A percentile compares a stretch with the other conserved stretches of the same genome.
Evolutionary conservation across 2,329 filamentous ascomycete genomes (phyloP).

Genomic region (Calonectria naviculata): DNA sequence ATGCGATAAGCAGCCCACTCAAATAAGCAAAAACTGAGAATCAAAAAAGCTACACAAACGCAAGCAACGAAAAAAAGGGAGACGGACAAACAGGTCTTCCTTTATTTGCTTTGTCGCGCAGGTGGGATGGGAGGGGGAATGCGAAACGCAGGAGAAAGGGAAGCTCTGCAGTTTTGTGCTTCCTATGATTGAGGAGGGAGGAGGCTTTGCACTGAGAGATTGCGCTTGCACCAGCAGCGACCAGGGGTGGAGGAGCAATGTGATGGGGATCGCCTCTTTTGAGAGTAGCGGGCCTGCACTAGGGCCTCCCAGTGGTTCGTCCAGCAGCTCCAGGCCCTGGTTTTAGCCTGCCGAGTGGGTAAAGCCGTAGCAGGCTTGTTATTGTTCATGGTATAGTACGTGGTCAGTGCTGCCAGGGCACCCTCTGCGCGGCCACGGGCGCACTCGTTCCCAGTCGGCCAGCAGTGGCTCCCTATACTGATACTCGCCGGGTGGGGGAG

Average conservation of each 20-base stretch:
- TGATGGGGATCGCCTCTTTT: conserved; percentile 5
- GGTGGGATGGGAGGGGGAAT: background rate
- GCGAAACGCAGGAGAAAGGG: background rate
- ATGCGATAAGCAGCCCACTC: background rate
- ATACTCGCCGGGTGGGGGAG: conserved; percentile 15
- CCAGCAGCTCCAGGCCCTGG: conserved; percentile 3
- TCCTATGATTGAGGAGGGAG: background rate
- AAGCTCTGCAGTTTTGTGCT: background rate
- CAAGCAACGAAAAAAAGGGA: no score
- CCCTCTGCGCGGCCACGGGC: background rate
- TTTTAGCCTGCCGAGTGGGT: conserved; percentile 9
- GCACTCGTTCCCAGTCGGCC: background rate
- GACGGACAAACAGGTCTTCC: background rate
- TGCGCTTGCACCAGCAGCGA: conserved; percentile 12
- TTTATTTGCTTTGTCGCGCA: background rate
- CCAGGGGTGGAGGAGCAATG: conserved; percentile 1
- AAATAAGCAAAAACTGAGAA: background rate
- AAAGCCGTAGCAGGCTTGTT: conserved; percentile 6
- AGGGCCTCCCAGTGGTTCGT: conserved; percentile 7
- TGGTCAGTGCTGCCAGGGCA: conserved; percentile 8
- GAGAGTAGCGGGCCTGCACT: conserved; percentile 3
- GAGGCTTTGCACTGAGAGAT: conserved; percentile 12
- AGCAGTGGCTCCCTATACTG: background rate
- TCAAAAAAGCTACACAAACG: no score
- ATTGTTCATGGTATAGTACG: background rate